Conservation (phyloP, 2,329 filamentous ascomycete species). For the Xylariaceae sp. region DNA sequence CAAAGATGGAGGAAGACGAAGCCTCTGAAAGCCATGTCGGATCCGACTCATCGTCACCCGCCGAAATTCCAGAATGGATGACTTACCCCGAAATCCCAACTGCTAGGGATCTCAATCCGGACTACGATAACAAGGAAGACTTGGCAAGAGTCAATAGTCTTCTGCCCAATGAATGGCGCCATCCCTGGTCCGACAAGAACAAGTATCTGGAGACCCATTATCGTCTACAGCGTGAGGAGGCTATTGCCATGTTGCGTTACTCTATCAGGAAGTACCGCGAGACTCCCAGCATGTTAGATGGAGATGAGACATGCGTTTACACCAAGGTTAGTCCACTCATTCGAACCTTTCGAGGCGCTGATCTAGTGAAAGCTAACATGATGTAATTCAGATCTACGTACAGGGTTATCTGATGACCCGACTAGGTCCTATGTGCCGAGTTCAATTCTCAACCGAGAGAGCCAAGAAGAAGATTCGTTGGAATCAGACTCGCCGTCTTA, state of each 20-base stretch:
- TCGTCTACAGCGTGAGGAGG: conserved; percentile 68
- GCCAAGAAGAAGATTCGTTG: conserved; percentile 64
- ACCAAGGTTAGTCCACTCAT: conserved; percentile 49
- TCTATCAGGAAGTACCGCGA: conserved; percentile 54
- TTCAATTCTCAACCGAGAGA: conserved; percentile 65
- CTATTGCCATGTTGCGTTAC: conserved; percentile 61
- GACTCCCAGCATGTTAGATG: conserved; percentile 53
- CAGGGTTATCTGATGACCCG: conserved; percentile 58
- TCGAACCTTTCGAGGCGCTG: conserved; percentile 6
- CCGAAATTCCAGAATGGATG: conserved; percentile 10
- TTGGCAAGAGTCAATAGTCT: conserved; percentile 33
- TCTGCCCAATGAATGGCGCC: conserved; percentile 48
- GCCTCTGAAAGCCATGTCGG: conserved; percentile 9
- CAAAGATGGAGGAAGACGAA: conserved; percentile 6
- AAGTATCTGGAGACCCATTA: conserved; percentile 71
- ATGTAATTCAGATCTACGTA: conserved; percentile 53
- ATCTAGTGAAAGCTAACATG: neutral
- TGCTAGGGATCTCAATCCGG: conserved; percentile 45
- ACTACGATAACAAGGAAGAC: conserved; percentile 22
- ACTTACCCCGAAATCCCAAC: conserved; percentile 51
- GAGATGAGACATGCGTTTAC: conserved; percentile 57
- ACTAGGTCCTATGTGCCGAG: conserved; percentile 58
- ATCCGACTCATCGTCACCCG: neutral
- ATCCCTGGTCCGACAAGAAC: conserved; percentile 55
- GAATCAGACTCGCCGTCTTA: conserved; percentile 47